Conservation (phyloP, 495 filamentous ascomycete genomes). For the Hypomontagnella submonticulosa region DNA sequence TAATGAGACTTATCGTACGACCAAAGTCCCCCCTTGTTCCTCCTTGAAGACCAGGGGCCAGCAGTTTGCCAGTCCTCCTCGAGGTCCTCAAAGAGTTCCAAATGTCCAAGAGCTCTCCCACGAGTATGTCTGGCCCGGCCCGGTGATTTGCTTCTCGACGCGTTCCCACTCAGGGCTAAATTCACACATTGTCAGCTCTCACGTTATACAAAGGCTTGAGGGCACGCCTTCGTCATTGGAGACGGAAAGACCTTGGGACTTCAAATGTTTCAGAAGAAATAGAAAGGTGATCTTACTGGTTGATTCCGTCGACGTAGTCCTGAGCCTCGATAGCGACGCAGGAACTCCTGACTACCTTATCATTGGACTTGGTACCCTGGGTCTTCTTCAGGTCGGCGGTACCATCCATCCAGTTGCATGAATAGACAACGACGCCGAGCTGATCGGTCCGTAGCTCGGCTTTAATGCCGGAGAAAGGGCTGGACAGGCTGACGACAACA, state of each 20-base stretch:
- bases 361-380: conserved; percentile 64
- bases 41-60: neutral
- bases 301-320: conserved; percentile 82
- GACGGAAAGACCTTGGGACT: too few species aligned
- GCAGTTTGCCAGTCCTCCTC: neutral
- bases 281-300: conserved; percentile 61
- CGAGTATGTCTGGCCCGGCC: conserved; percentile 61
- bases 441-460: conserved; percentile 78
- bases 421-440: conserved; percentile 76
- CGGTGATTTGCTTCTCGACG: conserved; percentile 65
- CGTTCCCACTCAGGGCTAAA: conserved; percentile 76
- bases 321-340: conserved; percentile 72
- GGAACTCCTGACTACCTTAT: conserved; percentile 64
- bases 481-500: conserved; percentile 67
- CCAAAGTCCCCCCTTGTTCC: conserved; percentile 1
- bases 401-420: conserved; percentile 77
- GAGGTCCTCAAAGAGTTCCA: conserved; percentile 46
- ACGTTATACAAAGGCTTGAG: neutral
- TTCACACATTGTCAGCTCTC: conserved; percentile 35
- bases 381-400: conserved; percentile 67
- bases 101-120: conserved; percentile 64
- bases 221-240: neutral
- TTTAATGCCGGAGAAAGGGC: conserved; percentile 71
- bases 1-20: conserved; percentile 10
- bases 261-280: neutral